Percentiles rank a stretch among this genome's conserved stretches.
These are phyloP conservation scores for Fusarium chaquense DNA, from an alignment of 2,329 filamentous ascomycete genomes.

Conservation along the genomic window DNA sequence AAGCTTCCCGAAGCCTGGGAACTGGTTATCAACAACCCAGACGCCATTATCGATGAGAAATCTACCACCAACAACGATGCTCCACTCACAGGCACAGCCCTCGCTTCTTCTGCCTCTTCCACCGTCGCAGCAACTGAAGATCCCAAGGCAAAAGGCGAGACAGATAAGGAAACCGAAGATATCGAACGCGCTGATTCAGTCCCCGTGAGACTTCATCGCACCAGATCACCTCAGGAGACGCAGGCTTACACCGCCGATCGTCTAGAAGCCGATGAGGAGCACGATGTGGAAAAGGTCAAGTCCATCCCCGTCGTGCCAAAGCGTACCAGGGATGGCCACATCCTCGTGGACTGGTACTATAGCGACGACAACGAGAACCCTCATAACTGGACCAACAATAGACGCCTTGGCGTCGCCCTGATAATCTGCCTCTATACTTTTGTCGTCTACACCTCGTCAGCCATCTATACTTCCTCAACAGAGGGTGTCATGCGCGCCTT, in stretches of 20 bases:
- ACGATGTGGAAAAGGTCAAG: slow-evolving; percentile 56
- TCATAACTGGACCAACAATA: slow-evolving; percentile 64
- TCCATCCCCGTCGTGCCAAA: slow-evolving; percentile 63
- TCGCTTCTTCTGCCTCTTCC: slow-evolving; percentile 44
- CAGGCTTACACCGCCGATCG: slow-evolving; percentile 38
- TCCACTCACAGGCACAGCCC: slow-evolving; percentile 27
- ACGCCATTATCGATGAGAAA: slow-evolving; percentile 36
- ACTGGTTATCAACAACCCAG: slow-evolving; percentile 51
- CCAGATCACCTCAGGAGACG: slow-evolving; percentile 43
- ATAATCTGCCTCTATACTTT: slow-evolving; percentile 70
- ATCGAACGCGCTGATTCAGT: slow-evolving; percentile 21
- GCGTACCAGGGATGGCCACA: slow-evolving; percentile 61
- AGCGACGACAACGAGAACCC: slow-evolving; percentile 68
- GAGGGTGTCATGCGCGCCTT: slow-evolving; percentile 65
- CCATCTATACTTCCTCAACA: slow-evolving; percentile 62
- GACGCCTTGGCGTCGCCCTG: slow-evolving; percentile 56
- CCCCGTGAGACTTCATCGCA: slow-evolving; percentile 39
- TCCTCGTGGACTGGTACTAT: slow-evolving; percentile 67
- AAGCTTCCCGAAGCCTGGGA: slow-evolving; percentile 59
- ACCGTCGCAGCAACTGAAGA: slow-evolving; percentile 37
- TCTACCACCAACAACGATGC: slow-evolving; percentile 14
- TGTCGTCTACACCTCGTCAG: slow-evolving; percentile 65
- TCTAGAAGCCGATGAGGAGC: slow-evolving; percentile 50
- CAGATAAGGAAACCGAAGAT: slow-evolving; percentile 31
- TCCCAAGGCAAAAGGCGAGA: slow-evolving; percentile 25